Base-by-base conservation (phyloP, 352 stramenopile genomes). In the Phytopythium helicoides region DNA sequence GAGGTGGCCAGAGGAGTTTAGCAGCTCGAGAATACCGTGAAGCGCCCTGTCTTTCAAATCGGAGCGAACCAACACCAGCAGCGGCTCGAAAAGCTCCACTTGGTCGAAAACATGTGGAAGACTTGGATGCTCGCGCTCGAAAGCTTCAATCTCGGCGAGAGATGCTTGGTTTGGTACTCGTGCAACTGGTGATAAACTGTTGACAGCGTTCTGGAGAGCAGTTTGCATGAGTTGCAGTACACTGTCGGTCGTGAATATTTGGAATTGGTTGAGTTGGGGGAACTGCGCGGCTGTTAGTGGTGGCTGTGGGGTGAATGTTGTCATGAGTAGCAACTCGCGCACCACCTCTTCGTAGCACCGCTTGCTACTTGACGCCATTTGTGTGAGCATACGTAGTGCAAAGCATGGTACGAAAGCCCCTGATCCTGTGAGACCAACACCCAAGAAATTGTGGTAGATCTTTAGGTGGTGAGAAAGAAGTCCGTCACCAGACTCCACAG, bases 151-250 rank as follows among this genome's bases (percentile, higher is more conserved):
- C 50, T 68, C 66, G 14, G 72, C 72, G n/a, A 81, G 65, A 6
- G 64, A 75, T 6, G 71, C 59, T 25, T 73, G 56, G n/a, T 56
- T 73, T n/a, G 68, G 55, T 7, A 69, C 47, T 26, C 75, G 83
- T 1, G 65, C 62, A 2, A 63, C 82, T 0, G 74, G 68, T 6
- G 74, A 86, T 3, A 86, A 21, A 54, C 75, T 85, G 49, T 87
- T 88, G 19, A 87, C 76, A 6, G 70, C 53, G 26, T 80, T 79
- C 50, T 77, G 67, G 31, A 94, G 61, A 7, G 81, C 85, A 9
- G 67, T 78, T 37, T 92, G 78, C 74, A 92, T 88, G 3, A 94
- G 60, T 45, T 87, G 78, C 6, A 94, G 49, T n/a, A 91, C 85
- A 26, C 68, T 84, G 23, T 94, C 85, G 15, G 82, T 92, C 33